Evolutionary conservation across 23 red algal genomes (phyloP).

Genomic region (Gracilariopsis chorda): DNA sequence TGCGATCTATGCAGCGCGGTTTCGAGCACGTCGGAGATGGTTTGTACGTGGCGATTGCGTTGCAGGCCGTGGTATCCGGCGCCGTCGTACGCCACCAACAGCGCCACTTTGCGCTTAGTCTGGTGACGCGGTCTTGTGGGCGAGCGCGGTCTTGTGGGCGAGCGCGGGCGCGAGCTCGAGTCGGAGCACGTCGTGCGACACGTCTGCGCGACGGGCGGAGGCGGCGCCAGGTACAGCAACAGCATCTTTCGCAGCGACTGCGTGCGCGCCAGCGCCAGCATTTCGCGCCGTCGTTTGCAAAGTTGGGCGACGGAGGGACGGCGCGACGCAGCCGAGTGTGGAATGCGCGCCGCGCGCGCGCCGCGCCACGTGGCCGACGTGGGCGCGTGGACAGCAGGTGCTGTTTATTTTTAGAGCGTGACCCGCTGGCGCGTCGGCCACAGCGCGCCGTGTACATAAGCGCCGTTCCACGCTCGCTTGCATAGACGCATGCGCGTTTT

Average conservation of each 20-base stretch:
- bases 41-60: constrained; percentile 32
- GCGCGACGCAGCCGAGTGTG: no score
- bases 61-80: constrained; percentile 59
- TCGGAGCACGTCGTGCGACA: not conserved
- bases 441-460: no score
- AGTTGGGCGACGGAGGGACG: no score
- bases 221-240: no score
- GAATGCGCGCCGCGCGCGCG: not conserved
- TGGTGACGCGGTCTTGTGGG: not conserved
- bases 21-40: constrained; percentile 72
- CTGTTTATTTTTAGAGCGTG: no score
- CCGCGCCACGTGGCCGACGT: not conserved
- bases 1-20: constrained; percentile 42
- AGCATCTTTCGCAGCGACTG: no score
- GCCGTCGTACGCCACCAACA: constrained; percentile 64
- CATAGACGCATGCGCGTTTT: no score
- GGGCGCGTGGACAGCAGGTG: no score
- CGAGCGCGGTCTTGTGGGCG: constrained; percentile 13
- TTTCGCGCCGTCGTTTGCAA: no score
- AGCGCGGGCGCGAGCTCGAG: not conserved
- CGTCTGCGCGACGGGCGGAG: not conserved
- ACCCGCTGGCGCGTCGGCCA: no score
- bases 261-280: no score
- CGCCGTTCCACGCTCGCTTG: no score
- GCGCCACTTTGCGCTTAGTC: constrained; percentile 59